Conservation (phyloP, 179 eudicot genomes). For the Spergularia azorica region DNA sequence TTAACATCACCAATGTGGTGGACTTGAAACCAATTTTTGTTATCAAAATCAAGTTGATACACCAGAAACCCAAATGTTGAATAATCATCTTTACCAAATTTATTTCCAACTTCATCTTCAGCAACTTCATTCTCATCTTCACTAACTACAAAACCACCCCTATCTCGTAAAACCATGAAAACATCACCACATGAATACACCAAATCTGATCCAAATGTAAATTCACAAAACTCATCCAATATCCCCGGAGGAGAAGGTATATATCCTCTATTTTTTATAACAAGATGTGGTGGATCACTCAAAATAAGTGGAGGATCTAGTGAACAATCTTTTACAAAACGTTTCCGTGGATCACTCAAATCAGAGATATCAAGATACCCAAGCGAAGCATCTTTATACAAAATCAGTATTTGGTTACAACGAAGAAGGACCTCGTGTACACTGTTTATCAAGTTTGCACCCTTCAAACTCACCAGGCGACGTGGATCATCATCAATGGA, state of each 20-base stretch:
- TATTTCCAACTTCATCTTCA: background rate
- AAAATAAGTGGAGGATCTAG: no score
- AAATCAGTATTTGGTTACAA: no score
- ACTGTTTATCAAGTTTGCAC: no score
- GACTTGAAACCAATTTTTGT: background rate
- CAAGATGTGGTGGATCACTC: background rate
- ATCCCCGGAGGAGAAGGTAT: background rate
- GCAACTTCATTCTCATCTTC: background rate
- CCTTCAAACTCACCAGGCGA: no score
- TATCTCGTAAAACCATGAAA: background rate
- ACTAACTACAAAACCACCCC: no score
- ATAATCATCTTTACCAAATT: no score
- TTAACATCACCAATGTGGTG: background rate
- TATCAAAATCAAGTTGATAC: background rate
- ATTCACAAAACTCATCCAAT: background rate
- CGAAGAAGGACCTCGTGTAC: no score
- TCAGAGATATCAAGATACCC: no score
- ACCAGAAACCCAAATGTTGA: background rate
- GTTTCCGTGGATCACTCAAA: no score
- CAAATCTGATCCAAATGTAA: background rate
- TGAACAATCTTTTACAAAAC: background rate
- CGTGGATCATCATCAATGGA: no score
- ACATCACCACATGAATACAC: background rate
- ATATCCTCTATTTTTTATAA: background rate
- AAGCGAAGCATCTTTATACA: no score